Base-by-base conservation (phyloP, 116 monocot genomes). In the Cymodocea nodosa region DNA sequence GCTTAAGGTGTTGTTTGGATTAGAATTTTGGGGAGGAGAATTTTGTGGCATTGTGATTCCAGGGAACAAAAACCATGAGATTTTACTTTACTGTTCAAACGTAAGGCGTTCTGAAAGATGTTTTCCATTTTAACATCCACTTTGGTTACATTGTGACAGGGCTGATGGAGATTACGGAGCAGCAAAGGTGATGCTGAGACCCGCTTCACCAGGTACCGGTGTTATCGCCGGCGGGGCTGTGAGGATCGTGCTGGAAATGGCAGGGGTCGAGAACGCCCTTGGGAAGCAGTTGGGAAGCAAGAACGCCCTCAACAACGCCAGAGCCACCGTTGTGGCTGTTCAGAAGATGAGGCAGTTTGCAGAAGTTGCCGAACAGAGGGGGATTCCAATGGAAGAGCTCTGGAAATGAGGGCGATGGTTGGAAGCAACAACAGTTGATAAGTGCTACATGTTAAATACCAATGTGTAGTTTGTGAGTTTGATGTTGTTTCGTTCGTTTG, bases 121-220 rank as follows among this genome's bases (percentile, higher is more conserved):
- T 25, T 58, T 20, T 58, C 22, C 58, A 17, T 22, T 58, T 23
- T 58, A 58, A 23, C 25, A 1, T 58, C 22, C 22, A 13, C 24
- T 5, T 58, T 58, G 44, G 12, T 44, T 44, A 44, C 24, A 58
- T 58, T 57, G 22, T 35, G 40, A 44, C 74, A 92, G 97, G 70
- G 62, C 86, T 65, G 86, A 84, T 74, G 97, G 89, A 54, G 86
- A 86, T 49, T 98, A 80, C 71, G 84, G 86, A 67, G 97, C 92
- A 23, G 97, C 97, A 24, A 88, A 84, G 71, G 92, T 98, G 44
- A 98, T 98, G 97, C 70, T 98, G 68, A 84, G 92, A 65, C 92
- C 97, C 13, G 97, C 97, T 66, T 87, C 92, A 19, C 97, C 97
- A 7, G 97, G 97, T 74, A 89, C 89, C 0, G 89, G 92, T 39